Conservation (phyloP, 192 early-diverging fungal species). For the Umbelopsis isabellina region DNA sequence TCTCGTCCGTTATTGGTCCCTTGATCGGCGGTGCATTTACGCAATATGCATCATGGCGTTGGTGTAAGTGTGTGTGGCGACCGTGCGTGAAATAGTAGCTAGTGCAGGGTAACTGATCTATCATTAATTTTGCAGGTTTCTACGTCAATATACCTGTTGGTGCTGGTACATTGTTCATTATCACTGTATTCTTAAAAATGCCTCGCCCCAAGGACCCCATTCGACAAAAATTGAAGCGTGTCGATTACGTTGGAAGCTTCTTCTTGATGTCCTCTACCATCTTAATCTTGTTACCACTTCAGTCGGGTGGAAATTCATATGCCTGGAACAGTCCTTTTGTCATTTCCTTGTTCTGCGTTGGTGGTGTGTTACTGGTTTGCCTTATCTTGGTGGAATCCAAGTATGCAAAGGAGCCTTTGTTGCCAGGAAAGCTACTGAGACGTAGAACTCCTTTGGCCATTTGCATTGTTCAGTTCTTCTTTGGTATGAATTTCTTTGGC, state of each 20-base stretch:
- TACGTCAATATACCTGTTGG: conserved; percentile 46
- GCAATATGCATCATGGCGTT: conserved; percentile 56
- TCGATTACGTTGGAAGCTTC: conserved; percentile 67
- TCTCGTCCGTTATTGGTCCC: conserved; percentile 58
- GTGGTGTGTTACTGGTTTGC: conserved; percentile 37
- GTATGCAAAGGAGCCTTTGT: conserved; percentile 72
- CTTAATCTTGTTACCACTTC: conserved; percentile 64
- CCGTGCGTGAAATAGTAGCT: too few relatives aligned
- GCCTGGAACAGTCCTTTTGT: conserved; percentile 61
- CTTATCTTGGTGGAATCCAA: conserved; percentile 59
- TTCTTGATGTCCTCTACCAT: conserved; percentile 54
- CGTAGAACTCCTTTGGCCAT: conserved; percentile 62
- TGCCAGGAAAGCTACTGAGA: conserved; percentile 60
- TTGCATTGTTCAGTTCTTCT: conserved; percentile 65
- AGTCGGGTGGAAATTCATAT: conserved; percentile 64
- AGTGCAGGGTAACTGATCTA: too few relatives aligned
- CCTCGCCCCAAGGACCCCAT: neutral
- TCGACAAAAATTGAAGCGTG: conserved; percentile 50
- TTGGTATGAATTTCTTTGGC: conserved; percentile 58
- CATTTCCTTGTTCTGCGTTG: conserved; percentile 52
- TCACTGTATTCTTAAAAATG: conserved; percentile 45
- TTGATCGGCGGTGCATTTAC: conserved; percentile 65
- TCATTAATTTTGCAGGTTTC: neutral
- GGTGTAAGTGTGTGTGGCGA: conserved; percentile 8
- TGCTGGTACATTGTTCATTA: conserved; percentile 39